phyloP scores from a whole-genome alignment of 805 yeast genomes.

The Suhomyces vadensis region DNA sequence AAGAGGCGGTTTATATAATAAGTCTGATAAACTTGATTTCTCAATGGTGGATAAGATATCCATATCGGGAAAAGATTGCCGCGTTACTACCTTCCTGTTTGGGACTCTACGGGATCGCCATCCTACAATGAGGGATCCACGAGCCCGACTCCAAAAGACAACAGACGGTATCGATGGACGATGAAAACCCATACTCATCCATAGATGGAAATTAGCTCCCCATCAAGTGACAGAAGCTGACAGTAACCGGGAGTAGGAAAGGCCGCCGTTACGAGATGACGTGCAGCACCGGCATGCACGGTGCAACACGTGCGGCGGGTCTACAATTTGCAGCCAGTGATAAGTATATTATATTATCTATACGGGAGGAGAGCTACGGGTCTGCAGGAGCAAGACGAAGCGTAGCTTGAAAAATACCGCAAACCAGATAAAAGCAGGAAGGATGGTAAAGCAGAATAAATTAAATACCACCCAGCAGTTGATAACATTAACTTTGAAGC shows the following conservation, averaged over 20 bases:
- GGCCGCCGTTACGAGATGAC: too few species aligned
- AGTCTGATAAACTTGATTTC: background rate
- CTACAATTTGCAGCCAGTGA: background rate
- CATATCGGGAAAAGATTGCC: conserved; percentile 4
- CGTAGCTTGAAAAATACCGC: conserved; percentile 17
- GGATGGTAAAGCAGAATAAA: conserved; percentile 18
- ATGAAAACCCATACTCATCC: too few species aligned
- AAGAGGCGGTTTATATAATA: too few species aligned
- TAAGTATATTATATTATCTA: background rate
- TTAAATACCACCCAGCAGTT: conserved; percentile 21
- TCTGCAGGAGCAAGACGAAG: background rate
- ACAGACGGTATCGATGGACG: too few species aligned
- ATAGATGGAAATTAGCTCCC: too few species aligned
- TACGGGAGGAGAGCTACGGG: background rate
- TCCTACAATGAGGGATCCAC: too few species aligned
- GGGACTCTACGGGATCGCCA: background rate
- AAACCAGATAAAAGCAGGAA: conserved; percentile 26
- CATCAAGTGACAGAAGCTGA: too few species aligned
- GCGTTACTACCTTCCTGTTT: conserved; percentile 5
- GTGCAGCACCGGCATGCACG: too few species aligned
- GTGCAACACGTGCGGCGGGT: background rate
- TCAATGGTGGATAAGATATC: conserved; percentile 1
- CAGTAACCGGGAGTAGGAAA: too few species aligned
- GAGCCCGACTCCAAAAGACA: too few species aligned
- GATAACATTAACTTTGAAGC: conserved; percentile 13